These are phyloP conservation scores for Stylosanthes scabra DNA, from an alignment of 331 rosid species.

Conservation along the genomic window DNA sequence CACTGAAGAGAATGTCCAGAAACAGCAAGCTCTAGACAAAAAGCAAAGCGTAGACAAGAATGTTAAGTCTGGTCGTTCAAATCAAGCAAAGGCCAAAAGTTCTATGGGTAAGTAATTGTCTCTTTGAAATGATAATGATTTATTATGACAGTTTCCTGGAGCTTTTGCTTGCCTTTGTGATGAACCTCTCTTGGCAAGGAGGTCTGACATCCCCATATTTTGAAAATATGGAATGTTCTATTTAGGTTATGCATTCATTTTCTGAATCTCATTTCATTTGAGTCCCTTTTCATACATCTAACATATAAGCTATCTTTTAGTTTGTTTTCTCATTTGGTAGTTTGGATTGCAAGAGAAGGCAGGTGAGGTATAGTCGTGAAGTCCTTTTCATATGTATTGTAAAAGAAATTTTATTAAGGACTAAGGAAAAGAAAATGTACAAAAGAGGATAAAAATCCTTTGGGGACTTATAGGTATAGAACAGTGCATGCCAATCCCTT, in stretches of 20 bases:
- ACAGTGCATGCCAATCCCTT: too few relatives aligned
- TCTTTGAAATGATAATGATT: slow-evolving; percentile 21
- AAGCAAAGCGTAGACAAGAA: slow-evolving; percentile 77
- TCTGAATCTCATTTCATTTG: not conserved
- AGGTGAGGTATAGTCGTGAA: not conserved
- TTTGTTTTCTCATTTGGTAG: slow-evolving; percentile 22
- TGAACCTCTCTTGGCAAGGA: slow-evolving; percentile 16
- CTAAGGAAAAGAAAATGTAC: too few relatives aligned
- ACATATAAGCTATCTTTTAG: slow-evolving; percentile 18
- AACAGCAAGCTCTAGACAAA: slow-evolving; percentile 75
- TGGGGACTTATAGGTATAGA: too few relatives aligned
- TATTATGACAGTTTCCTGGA: slow-evolving; percentile 27
- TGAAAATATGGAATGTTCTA: slow-evolving; percentile 10
- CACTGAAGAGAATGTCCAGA: slow-evolving; percentile 71
- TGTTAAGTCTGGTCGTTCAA: slow-evolving; percentile 76
- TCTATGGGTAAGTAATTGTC: slow-evolving; percentile 58
- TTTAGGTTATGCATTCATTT: slow-evolving; percentile 21
- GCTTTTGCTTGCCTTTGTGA: slow-evolving; percentile 29
- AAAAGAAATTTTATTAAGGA: too few relatives aligned
- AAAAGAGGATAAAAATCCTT: too few relatives aligned
- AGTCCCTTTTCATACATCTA: slow-evolving; percentile 12
- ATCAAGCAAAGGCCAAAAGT: slow-evolving; percentile 68
- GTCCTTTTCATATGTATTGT: not conserved
- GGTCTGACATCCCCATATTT: not conserved
- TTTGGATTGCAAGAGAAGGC: not conserved